Base-by-base conservation (phyloP, 805 yeast species). In the Saccharomycodes ludwigii region DNA sequence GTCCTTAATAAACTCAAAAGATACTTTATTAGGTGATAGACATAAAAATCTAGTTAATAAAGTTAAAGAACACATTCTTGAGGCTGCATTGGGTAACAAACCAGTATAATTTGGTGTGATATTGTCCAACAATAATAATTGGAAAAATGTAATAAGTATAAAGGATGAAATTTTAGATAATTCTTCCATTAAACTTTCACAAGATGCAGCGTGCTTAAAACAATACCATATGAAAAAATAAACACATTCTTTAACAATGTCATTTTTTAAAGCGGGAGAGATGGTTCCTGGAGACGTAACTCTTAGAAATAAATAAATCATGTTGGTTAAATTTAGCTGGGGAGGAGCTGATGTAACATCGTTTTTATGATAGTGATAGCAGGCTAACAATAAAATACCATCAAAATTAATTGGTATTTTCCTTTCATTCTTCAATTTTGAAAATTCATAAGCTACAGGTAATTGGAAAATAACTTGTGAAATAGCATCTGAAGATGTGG, bases 41-140 rank as follows among this genome's bases (percentile, higher is more conserved):
- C 78, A 66, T 41, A 88, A 56, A 2, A 82, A 46, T 41, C 74
- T 73, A 2, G 80, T 73, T 21, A 83, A 53, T 26, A 82, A 57
- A 0, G 86, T 75, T 43, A 73, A 69, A 8, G 66, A 59, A 19
- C 71, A 58, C 40, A 52, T 47, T 41, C 68, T 50, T 29, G 50
- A 47, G 23, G 61, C 52, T 21, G 57, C 46, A 4, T 49, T 43
- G 4, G 66, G 59, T 4, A 61, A 49, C n/a, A n/a, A n/a, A n/a
- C n/a, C n/a, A n/a, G n/a, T n/a, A n/a, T n/a, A n/a, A n/a, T n/a
- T n/a, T n/a, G n/a, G n/a, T n/a, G n/a, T n/a, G n/a, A n/a, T n/a
- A n/a, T n/a, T n/a, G 21, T 55, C 47, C 19, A 54, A 45, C 18
- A 69, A 49, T 21, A 68, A 40, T 22, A 59, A 45, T 43, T 66